A percentile compares a stretch with the other conserved stretches of the same genome.
Evolutionary conservation across 768 basidiomycete genomes (phyloP).

Genomic region (Termitomyces sp.): DNA sequence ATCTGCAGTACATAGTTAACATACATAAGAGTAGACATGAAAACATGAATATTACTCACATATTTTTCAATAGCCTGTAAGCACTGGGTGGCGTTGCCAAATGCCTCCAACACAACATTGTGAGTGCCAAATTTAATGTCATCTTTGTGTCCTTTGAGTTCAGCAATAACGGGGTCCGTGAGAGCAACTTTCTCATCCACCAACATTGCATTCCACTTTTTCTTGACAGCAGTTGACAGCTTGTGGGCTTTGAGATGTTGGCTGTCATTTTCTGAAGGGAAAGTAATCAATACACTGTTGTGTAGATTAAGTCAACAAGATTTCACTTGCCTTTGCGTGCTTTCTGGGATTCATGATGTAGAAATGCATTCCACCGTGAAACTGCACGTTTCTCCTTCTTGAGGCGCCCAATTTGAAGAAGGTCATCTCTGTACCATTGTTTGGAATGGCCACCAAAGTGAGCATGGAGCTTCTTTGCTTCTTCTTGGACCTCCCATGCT

Average conservation of each 20-base stretch:
- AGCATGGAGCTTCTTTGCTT: neutral
- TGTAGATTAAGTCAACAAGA: too few relatives aligned
- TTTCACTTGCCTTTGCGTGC: neutral
- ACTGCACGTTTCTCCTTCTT: neutral
- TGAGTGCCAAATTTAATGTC: neutral
- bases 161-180: neutral
- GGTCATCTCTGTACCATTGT: neutral
- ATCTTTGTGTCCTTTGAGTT: neutral
- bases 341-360: neutral
- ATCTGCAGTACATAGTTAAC: neutral
- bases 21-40: neutral
- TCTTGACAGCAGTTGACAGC: neutral
- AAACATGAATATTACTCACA: neutral
- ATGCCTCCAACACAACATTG: neutral
- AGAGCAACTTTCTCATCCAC: neutral
- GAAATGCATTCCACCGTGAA: neutral
- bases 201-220: neutral
- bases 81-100: neutral
- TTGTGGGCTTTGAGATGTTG: neutral
- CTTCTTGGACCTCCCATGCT: neutral
- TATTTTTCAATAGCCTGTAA: neutral
- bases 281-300: too few relatives aligned
- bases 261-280: too few relatives aligned
- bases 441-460: neutral
- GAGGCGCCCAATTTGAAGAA: neutral